phyloP scores from a whole-genome alignment of 768 basidiomycete genomes.

The Lentinus tigrinus region DNA sequence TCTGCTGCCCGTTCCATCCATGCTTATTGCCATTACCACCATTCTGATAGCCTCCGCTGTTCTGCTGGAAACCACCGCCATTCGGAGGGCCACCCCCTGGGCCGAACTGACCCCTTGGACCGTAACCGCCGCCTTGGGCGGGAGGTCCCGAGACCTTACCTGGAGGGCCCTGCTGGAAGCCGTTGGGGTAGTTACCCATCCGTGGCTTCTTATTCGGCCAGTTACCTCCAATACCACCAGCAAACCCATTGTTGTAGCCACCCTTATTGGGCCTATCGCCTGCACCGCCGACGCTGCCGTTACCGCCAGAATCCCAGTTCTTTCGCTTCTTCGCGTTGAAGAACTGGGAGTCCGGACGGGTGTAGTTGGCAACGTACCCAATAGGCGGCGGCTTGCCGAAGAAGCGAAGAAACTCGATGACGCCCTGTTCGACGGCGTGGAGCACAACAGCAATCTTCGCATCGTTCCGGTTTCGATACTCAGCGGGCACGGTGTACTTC shows the following conservation, averaged over 20 bases:
- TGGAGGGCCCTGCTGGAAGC: not conserved
- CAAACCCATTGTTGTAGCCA: not conserved
- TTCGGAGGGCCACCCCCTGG: not conserved
- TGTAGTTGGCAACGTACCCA: slow-evolving; percentile 32
- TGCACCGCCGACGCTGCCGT: not conserved
- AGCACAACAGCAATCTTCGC: slow-evolving; percentile 58
- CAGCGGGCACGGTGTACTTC: slow-evolving; percentile 44
- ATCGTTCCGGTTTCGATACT: slow-evolving; percentile 59
- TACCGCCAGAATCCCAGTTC: slow-evolving; percentile 8
- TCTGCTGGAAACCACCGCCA: not conserved
- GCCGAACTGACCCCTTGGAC: not conserved
- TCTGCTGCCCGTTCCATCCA: slow-evolving; percentile 10
- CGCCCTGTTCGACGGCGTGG: slow-evolving; percentile 53
- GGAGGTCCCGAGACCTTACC: not conserved
- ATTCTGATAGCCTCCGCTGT: not conserved
- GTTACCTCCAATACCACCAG: not conserved
- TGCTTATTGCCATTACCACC: not conserved
- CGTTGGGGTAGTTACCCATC: not conserved
- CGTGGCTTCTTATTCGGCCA: slow-evolving; percentile 13
- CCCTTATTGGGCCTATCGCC: not conserved
- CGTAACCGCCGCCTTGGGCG: not conserved
- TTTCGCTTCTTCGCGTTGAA: slow-evolving; percentile 9
- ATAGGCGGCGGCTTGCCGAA: slow-evolving; percentile 42
- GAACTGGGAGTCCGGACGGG: not conserved
- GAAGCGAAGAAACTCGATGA: slow-evolving; percentile 60